A percentile compares a stretch with the other conserved stretches of the same genome.
These are phyloP conservation scores for Tardiomyces blankii DNA, from an alignment of 1,139 yeast species.

Conservation along the genomic window DNA sequence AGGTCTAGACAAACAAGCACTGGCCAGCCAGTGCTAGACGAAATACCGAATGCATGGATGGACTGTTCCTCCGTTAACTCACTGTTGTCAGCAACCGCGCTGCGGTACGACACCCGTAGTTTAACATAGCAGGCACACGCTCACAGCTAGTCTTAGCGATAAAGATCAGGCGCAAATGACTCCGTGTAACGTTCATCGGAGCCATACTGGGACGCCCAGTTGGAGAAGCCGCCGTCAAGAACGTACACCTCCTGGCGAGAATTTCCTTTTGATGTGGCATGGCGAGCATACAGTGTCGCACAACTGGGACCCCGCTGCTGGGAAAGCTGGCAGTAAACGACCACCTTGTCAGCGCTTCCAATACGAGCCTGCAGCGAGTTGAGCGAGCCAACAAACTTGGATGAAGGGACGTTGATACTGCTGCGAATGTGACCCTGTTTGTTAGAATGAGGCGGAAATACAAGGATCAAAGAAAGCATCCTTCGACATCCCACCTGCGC, in stretches of 20 bases:
- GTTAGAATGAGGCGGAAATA: not conserved
- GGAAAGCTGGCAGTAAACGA: slow-evolving; percentile 83
- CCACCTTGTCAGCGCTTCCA: slow-evolving; percentile 39
- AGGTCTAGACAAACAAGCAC: no score
- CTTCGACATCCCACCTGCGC: no score
- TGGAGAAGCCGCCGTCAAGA: slow-evolving; percentile 71
- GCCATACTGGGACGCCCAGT: slow-evolving; percentile 74
- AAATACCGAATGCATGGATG: no score
- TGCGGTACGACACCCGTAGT: no score
- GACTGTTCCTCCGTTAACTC: no score
- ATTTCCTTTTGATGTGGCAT: slow-evolving; percentile 30
- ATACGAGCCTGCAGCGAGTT: slow-evolving; percentile 34
- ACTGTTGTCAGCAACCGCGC: no score
- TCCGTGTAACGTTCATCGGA: slow-evolving; percentile 57
- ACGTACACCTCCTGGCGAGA: slow-evolving; percentile 50
- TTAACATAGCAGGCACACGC: no score
- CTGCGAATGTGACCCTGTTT: slow-evolving; percentile 54
- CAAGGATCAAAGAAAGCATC: no score
- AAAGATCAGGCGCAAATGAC: slow-evolving; percentile 16
- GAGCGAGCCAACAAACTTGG: slow-evolving; percentile 33
- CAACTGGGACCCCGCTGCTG: slow-evolving; percentile 89
- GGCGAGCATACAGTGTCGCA: slow-evolving; percentile 55
- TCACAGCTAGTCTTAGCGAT: no score
- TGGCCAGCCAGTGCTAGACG: no score
- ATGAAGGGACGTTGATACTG: slow-evolving; percentile 52